Base-by-base conservation (phyloP, 352 stramenopile genomes). In the Pythium periplocum region DNA sequence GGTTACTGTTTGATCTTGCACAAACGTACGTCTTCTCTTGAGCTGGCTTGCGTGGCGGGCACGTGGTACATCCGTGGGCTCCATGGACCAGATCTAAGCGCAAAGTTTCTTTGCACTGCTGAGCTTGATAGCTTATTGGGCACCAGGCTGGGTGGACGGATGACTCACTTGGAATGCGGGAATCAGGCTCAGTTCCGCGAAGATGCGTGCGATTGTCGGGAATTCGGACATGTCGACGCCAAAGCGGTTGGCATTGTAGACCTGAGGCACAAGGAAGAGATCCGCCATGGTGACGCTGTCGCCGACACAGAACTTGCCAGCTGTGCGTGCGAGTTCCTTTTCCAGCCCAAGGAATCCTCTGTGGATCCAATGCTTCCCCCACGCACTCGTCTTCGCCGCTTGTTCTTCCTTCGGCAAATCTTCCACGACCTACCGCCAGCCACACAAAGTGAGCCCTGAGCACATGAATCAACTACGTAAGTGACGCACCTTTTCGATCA, bases 161-260 rank as follows among this genome's bases (percentile, higher is more conserved):
- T 97, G 86, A 5, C 80, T 70, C n/a, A 68, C 70, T 40, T 89
- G 55, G 69, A 98, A 98, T 48, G 78, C 95, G 2, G 73, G 69
- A 34, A 97, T 58, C 32, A 72, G 51, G 41, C 77, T 62, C 35
- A 96, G 75, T 10, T 61, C 64, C 7, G 68, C 64, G 34, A 91
- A 69, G 42, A 98, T 82, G 35, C 77, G 73, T 48, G 74, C 51
- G 65, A 98, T 90, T 12, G 59, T 88, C 45, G 91, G 92, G 68
- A 88, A 98, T 53, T 74, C 66, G 40, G 67, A 54, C 67, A 98
- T 84, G 62, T 98, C 87, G 30, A 98, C 78, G n/a, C 77, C 75
- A 58, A 97, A 92, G 33, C 83, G 73, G 52, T 81, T 73, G 45
- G 88, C 93, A 62, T 98, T 97, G 79, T 95, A 96, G 10, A 98